Evolutionary conservation across 306 rosid species (phyloP), one percentile per base, ranked within the genome.

Genomic region (Lathyrus oleraceus): DNA sequence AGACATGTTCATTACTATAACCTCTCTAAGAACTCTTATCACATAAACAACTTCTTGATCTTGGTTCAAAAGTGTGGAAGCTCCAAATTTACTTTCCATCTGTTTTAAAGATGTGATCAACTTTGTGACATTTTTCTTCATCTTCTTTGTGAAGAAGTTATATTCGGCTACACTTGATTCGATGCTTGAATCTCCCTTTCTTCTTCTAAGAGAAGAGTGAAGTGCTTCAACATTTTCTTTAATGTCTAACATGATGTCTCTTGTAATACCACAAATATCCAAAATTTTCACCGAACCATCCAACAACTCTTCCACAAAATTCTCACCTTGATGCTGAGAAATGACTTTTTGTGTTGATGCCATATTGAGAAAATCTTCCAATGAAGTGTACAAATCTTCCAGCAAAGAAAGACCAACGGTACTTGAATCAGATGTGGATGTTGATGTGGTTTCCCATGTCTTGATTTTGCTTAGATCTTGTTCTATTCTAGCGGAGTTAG

Each of bases 241-340:
- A 30, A 85, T 68, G 47, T 88, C 83, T 52, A 57, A 74, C 72
- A 83, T 5, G 7, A 52, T 59, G 10, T 88, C 93, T 54, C 89
- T 88, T 30, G 89, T 52, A 36, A 82, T 70, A 43, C 96, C 87
- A 73, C 89, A 88, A 0, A 79, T 28, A 63, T 92, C 96, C 81
- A 92, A 64, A 60, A 87, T 81, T 75, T 48, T 83, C 28, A 92
- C 59, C 0, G 95, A 88, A 15, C 77, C 89, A 68, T 92, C 96
- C 66, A 88, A 44, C 21, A 90, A 25, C 53, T 82, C 86, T 12
- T 88, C 90, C 70, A 85, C 36, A 19, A 32, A 79, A 40, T 71
- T 53, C 60, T 82, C 79, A 35, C 69, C 69, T 67, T 72, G 82
- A 53, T 74, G 69, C 14, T 69, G 73, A 23, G 88, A 79, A 44